Percentiles rank a stretch among this genome's conserved stretches.
Conservation (phyloP, 805 yeast genomes). For the Yamadazyma laniorum region DNA sequence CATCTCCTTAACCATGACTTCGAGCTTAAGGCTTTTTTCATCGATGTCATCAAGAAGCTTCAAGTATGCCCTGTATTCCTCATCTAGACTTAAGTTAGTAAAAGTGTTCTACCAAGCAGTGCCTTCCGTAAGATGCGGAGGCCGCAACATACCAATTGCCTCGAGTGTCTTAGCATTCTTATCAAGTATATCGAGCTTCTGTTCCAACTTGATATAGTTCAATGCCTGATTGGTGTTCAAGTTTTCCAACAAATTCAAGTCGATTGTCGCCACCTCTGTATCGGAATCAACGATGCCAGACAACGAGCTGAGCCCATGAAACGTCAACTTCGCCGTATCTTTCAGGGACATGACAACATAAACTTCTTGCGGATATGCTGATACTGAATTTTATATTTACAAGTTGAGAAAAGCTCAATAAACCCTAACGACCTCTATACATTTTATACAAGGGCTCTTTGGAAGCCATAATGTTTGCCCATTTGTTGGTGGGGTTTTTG, state of each 20-base stretch:
- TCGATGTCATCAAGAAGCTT: constrained; percentile 30
- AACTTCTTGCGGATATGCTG: background rate
- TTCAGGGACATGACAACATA: constrained; percentile 27
- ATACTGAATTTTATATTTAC: constrained; percentile 4
- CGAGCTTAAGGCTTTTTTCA: constrained; percentile 38
- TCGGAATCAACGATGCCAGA: constrained; percentile 38
- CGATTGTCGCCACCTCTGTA: constrained; percentile 40
- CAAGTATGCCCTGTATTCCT: constrained; percentile 24
- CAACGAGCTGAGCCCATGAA: constrained; percentile 28
- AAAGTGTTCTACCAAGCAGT: background rate
- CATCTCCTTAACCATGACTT: constrained; percentile 50
- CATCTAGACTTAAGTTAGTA: constrained; percentile 19
- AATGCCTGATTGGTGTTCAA: constrained; percentile 58
- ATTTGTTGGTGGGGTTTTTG: constrained; percentile 63
- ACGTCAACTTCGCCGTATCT: constrained; percentile 23
- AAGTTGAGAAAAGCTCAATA: too few relatives aligned
- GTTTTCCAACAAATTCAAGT: constrained; percentile 51
- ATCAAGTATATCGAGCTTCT: constrained; percentile 43
- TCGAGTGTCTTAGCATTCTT: constrained; percentile 33
- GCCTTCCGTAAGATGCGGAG: background rate
- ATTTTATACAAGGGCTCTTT: constrained; percentile 51
- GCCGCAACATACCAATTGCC: constrained; percentile 20
- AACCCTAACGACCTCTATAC: constrained; percentile 60
- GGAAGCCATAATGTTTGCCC: constrained; percentile 52
- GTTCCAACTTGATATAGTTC: constrained; percentile 46